Conservation (phyloP, 257 asterid species). For the Handroanthus guayacan region DNA sequence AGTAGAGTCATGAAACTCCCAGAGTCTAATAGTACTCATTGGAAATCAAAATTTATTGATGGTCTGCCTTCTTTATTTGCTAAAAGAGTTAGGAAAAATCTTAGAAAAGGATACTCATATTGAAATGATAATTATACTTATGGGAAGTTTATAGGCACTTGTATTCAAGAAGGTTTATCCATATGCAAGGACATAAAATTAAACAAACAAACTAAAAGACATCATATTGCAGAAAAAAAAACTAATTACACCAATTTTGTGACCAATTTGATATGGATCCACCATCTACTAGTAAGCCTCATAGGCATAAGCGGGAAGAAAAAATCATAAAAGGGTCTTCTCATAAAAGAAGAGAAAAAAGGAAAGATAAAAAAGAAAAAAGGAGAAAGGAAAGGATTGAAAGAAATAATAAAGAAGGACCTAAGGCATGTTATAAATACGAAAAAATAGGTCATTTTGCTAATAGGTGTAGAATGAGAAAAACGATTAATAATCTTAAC, state of each 20-base stretch:
- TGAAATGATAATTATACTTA: not conserved
- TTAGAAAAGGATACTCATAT: not conserved
- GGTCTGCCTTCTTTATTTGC: not conserved
- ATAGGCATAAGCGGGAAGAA: not conserved
- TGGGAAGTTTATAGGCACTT: not conserved
- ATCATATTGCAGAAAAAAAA: not conserved
- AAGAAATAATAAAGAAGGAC: too few species aligned
- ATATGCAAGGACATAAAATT: not conserved
- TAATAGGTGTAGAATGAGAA: not conserved
- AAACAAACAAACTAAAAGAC: not conserved
- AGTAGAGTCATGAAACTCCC: not conserved
- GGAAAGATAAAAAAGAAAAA: too few species aligned
- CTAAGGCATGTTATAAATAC: not conserved
- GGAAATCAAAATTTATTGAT: not conserved
- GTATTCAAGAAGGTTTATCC: not conserved
- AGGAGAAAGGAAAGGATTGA: not conserved
- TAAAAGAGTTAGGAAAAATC: not conserved
- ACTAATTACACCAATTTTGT: not conserved
- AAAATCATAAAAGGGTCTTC: too few species aligned
- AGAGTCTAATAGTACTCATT: not conserved
- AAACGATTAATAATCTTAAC: not conserved
- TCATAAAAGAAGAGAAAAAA: not conserved
- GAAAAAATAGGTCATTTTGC: not conserved
- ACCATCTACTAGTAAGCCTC: not conserved
- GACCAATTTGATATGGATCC: not conserved